These are phyloP conservation scores for Artemisia argyi DNA, from an alignment of 129 eudicot species.

Conservation along the genomic window DNA sequence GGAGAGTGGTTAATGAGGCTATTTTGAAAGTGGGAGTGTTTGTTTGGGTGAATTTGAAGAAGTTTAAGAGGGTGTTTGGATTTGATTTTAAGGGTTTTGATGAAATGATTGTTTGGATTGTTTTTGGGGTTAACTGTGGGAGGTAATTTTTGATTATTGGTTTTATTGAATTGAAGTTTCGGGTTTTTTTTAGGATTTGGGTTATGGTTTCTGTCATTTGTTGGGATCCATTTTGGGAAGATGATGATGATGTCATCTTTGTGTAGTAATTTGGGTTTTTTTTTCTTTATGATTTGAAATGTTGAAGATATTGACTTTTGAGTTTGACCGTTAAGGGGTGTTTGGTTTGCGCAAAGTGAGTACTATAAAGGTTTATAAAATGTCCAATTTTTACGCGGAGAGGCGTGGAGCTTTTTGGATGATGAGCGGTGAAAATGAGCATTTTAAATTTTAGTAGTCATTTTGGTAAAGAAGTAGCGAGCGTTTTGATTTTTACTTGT, in stretches of 20 bases:
- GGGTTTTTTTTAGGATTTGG: background rate
- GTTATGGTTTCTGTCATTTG: background rate
- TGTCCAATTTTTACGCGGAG: too few relatives aligned
- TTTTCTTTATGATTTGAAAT: too few relatives aligned
- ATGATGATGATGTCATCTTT: background rate
- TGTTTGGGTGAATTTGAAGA: conserved; percentile 42
- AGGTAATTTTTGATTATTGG: background rate
- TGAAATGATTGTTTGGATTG: conserved; percentile 40
- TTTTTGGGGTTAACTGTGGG: background rate
- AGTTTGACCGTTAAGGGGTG: too few relatives aligned
- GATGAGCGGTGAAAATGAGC: too few relatives aligned
- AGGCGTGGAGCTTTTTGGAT: too few relatives aligned
- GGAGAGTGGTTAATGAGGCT: conserved; percentile 35
- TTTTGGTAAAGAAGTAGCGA: too few relatives aligned
- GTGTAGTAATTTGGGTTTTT: too few relatives aligned
- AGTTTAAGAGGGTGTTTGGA: conserved; percentile 51
- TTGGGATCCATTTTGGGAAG: background rate
- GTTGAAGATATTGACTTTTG: too few relatives aligned
- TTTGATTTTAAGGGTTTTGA: conserved; percentile 52
- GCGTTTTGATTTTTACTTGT: too few relatives aligned
- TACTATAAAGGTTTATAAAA: too few relatives aligned
- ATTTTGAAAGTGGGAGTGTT: conserved; percentile 23
- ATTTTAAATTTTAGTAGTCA: too few relatives aligned
- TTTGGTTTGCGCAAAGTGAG: too few relatives aligned
- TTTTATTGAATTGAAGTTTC: background rate